phyloP scores from a whole-genome alignment of 2,329 filamentous ascomycete genomes.

The Ilyonectria mors-panacis region DNA sequence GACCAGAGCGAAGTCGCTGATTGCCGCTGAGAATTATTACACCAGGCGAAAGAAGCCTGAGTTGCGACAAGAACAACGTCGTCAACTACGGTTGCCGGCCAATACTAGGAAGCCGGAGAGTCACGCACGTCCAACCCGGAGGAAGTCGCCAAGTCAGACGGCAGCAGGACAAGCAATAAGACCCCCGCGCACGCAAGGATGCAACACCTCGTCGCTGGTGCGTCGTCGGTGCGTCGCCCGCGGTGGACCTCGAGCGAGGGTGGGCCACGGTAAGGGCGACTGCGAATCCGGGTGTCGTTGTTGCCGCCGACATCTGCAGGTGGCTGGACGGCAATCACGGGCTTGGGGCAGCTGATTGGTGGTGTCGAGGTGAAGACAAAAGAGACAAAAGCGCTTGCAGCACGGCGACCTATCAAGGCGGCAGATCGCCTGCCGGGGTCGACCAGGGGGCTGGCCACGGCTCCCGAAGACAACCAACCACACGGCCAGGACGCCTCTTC shows the following conservation, averaged over 20 bases:
- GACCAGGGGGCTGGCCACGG: conserved; percentile 35
- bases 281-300: conserved; percentile 51
- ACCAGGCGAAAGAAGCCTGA: conserved; percentile 15
- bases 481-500: conserved; percentile 29
- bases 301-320: conserved; percentile 64
- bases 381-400: conserved; percentile 37
- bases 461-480: conserved; percentile 39
- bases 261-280: conserved; percentile 26
- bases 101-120: conserved; percentile 6
- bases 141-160: conserved; percentile 18
- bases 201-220: conserved; percentile 8
- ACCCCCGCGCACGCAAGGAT: conserved; percentile 8
- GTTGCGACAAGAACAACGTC: conserved; percentile 2
- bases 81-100: background rate
- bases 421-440: conserved; percentile 32
- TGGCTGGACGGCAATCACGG: conserved; percentile 59
- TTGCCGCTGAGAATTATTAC: background rate
- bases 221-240: conserved; percentile 40
- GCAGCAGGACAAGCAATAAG: background rate
- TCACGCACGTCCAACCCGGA: conserved; percentile 14
- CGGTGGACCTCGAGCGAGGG: conserved; percentile 13
- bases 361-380: conserved; percentile 35
- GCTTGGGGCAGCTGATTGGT: conserved; percentile 56
- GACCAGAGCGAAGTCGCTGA: background rate
- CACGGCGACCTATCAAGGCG: conserved; percentile 43